Base-by-base conservation (phyloP, 371 early-diverging fungal genomes). In the Blakeslea trispora region DNA sequence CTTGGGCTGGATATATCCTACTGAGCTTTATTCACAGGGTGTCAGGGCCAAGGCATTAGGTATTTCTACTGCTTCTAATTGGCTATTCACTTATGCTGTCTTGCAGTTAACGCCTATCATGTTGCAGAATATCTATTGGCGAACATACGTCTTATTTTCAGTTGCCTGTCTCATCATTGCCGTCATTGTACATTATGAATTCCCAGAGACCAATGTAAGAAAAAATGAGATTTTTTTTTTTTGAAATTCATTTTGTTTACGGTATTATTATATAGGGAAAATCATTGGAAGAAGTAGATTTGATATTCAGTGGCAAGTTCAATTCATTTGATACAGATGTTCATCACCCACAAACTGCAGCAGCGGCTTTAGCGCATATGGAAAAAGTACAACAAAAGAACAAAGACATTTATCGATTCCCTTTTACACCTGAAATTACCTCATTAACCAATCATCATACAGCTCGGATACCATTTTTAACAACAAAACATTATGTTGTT, bases 1-100 rank as follows among this genome's bases (percentile, higher is more conserved):
- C 22, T 80, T 91, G 41, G 93, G 91, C 21, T 97, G 96, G 97
- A 87, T 91, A 50, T 94, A 93, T 72, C 94, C 94, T 24, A 81
- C 94, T 19, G 97, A 97, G 64, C 88, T 92, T 43, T 91, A 85
- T 74, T 88, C 92, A 6, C 82, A 85, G 61, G 84, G 85, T 35
- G 77, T 89, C 44, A 82, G 90, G 45, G 85, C 91, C 55, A 94
- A 93, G 74, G 96, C 90, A 37, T 82, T 91, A 43, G 90, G 90
- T 44, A 68, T 93, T 22, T 87, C 92, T 11, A 95, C 97, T 24
- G 89, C 93, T 11, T 81, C 92, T 63, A 95, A 95, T 79, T 97
- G 95, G 96, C 61, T 84, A 14, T 85, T 84, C 64, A 95, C 91
- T 72, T 88, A 84, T 61, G 75, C 77, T 31, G 71, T 92, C 21